A percentile compares a stretch with the other conserved stretches of the same genome.
phyloP scores from a whole-genome alignment of 768 basidiomycete species.

The Termitomyces eurrhizus region DNA sequence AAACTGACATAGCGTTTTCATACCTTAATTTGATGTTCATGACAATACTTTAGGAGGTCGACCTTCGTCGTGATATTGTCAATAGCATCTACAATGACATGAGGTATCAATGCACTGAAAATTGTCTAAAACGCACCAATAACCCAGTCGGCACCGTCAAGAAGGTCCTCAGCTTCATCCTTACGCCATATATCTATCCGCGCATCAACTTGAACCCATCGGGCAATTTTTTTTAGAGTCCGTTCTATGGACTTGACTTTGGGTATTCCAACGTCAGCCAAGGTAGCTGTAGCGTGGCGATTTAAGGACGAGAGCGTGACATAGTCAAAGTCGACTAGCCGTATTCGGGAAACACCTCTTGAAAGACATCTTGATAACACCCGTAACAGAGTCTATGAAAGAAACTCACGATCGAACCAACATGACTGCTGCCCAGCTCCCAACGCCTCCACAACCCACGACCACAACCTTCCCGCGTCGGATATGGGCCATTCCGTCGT shows the following conservation, averaged over 20 bases:
- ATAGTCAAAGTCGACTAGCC: conserved; percentile 93
- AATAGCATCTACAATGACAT: conserved; percentile 72
- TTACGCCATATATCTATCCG: conserved; percentile 84
- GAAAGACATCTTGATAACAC: not conserved
- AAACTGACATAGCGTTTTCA: conserved; percentile 2
- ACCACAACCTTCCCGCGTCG: conserved; percentile 76
- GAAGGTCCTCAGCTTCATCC: conserved; percentile 66
- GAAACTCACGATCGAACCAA: conserved; percentile 77
- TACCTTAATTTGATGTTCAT: conserved; percentile 75
- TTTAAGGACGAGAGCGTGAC: conserved; percentile 95
- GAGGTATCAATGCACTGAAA: conserved; percentile 2
- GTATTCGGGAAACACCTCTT: conserved; percentile 72
- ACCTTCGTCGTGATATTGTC: conserved; percentile 98
- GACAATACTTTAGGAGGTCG: conserved; percentile 87
- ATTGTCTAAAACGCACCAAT: conserved; percentile 52
- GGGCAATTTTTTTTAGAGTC: conserved; percentile 64
- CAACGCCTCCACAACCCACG: conserved; percentile 95
- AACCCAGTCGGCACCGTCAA: conserved; percentile 92
- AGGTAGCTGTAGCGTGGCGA: conserved; percentile 85
- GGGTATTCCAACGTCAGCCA: conserved; percentile 90
- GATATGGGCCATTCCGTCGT: conserved; percentile 80
- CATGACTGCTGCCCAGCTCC: conserved; percentile 96
- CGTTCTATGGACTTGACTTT: conserved; percentile 81
- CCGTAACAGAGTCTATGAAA: not conserved
- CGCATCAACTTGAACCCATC: conserved; percentile 86